Evolutionary conservation across 306 rosid genomes (phyloP).

Genomic region (Boehmeria nivea): DNA sequence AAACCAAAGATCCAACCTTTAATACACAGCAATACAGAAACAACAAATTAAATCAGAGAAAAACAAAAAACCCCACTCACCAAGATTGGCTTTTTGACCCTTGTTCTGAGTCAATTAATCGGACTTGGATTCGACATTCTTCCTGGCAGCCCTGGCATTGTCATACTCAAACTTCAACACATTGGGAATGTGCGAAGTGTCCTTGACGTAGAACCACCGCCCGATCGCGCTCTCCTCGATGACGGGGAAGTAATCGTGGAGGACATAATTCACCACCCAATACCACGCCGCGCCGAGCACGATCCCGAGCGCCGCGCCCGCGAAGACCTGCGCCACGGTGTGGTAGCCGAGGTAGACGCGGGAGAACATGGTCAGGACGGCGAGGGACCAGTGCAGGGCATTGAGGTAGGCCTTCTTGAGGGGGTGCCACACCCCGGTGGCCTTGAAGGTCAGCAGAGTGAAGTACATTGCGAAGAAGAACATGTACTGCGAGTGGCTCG

Average conservation of each 20-base stretch:
- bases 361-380: conserved; percentile 57
- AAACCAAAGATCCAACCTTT: too few relatives aligned
- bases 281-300: conserved; percentile 74
- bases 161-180: conserved; percentile 93
- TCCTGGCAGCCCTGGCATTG: conserved; percentile 65
- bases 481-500: conserved; percentile 92
- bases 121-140: conserved; percentile 27
- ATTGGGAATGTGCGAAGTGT: conserved; percentile 73
- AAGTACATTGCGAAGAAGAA: conserved; percentile 75
- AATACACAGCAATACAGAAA: background rate
- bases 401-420: conserved; percentile 27
- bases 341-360: conserved; percentile 93
- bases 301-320: conserved; percentile 68
- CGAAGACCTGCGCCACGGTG: conserved; percentile 69
- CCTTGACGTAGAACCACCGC: conserved; percentile 62
- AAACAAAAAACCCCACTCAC: background rate
- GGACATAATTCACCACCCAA: conserved; percentile 56
- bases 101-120: conserved; percentile 9
- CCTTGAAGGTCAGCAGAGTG: conserved; percentile 37
- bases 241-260: conserved; percentile 40
- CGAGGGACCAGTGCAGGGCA: conserved; percentile 49
- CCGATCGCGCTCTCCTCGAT: conserved; percentile 82
- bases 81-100: too few relatives aligned
- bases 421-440: conserved; percentile 34
- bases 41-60: background rate